These are phyloP conservation scores for Penicillium hesseltinei DNA, from an alignment of 2,329 filamentous ascomycete species.

Conservation along the genomic window DNA sequence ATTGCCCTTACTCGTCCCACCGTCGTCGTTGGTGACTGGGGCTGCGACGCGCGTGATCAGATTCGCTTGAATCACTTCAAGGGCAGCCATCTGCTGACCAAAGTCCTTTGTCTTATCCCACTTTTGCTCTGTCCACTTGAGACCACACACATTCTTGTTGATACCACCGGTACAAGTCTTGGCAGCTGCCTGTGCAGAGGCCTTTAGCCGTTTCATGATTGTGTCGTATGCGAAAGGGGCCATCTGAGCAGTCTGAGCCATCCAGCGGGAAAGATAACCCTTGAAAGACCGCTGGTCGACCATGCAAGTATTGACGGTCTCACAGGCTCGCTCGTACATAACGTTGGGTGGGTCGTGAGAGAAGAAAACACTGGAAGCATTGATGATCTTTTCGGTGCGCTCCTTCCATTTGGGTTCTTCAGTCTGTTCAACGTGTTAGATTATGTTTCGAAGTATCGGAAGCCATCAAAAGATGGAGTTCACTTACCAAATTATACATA, in stretches of 20 bases:
- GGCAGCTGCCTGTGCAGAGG: slow-evolving; percentile 56
- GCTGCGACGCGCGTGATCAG: slow-evolving; percentile 31
- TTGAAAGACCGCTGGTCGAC: slow-evolving; percentile 66
- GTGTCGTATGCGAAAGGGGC: slow-evolving; percentile 55
- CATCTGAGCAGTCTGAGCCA: slow-evolving; percentile 56
- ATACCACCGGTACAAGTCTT: slow-evolving; percentile 52
- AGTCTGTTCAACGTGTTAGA: slow-evolving; percentile 28
- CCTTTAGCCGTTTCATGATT: slow-evolving; percentile 54
- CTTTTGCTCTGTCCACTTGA: slow-evolving; percentile 40
- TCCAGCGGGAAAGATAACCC: slow-evolving; percentile 62
- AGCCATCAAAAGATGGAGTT: too few species aligned
- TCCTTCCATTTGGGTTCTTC: slow-evolving; percentile 53
- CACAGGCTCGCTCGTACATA: slow-evolving; percentile 61
- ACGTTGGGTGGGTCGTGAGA: slow-evolving; percentile 44
- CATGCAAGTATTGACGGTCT: slow-evolving; percentile 55
- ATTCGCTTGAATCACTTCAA: slow-evolving; percentile 37
- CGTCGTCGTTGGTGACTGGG: slow-evolving; percentile 31
- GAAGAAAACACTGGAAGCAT: slow-evolving; percentile 53
- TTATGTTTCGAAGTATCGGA: neutral
- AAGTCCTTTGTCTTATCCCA: slow-evolving; percentile 41
- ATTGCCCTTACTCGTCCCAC: slow-evolving; percentile 36
- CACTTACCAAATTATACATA: slow-evolving; percentile 55
- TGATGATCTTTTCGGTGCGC: slow-evolving; percentile 54
- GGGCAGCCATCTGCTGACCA: slow-evolving; percentile 42
- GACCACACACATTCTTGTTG: slow-evolving; percentile 38